Base-by-base conservation (phyloP, 169 alveolate genomes). In the Plasmodium sp. region DNA sequence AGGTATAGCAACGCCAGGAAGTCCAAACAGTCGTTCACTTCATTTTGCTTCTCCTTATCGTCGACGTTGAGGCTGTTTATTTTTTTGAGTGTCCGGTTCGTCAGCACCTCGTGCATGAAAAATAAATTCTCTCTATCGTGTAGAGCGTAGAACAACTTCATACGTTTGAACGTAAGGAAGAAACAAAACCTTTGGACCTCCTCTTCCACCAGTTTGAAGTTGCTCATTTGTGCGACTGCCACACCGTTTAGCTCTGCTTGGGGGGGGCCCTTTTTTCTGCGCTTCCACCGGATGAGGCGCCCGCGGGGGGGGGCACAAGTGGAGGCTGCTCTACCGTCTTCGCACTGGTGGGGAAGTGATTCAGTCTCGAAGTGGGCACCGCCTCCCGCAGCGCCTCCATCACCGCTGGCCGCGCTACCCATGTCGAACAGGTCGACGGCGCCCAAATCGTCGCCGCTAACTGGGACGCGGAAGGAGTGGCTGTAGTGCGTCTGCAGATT, bases 1-100 rank as follows among this genome's bases (percentile, higher is more conserved):
- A 92, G 6, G 62, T 92, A 92, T 54, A 92, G 82, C 56, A 92
- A 92, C n/a, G 95, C 92, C n/a, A 92, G 51, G n/a, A 92, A 92
- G 43, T 92, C 95, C n/a, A 92, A 14, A 81, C 95, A 92, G 51
- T 71, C 72, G 67, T 92, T 92, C 16, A 92, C 56, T 82, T 81
- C 92, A 83, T 92, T 92, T 16, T 92, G 92, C 14, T 45, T 92
- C 58, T 92, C 92, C 10, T 92, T 92, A 34, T 92, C 95, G 5
- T 92, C 95, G 3, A 82, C 56, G 72, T 92, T 81, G 36, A 81
- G 39, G 7, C 77, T 92, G 58, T 92, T 92, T n/a, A 92, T 54
- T 54, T 92, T 92, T 92, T 92, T 92, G 31, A 92, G 72, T 3
- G 92, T 81, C 58, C 88, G 81, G 33, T 81, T 92, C 39, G 79